Percentiles rank a stretch among this genome's conserved stretches.
These are phyloP conservation scores for Bipolaris zeicola DNA, from an alignment of 2,329 filamentous ascomycete species.

Conservation along the genomic window DNA sequence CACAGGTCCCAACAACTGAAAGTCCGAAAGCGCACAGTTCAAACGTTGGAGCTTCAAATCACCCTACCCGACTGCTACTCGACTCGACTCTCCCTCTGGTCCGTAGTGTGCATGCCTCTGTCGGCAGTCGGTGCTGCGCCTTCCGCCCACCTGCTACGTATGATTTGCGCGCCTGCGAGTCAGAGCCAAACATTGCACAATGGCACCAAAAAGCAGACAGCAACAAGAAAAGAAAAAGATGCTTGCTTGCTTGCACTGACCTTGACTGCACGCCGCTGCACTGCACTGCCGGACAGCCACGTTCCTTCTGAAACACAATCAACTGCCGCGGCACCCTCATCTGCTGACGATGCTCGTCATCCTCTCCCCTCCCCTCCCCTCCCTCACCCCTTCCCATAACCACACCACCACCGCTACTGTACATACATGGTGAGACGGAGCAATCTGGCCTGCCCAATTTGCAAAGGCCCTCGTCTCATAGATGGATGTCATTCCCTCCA, in stretches of 20 bases:
- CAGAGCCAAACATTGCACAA: slow-evolving; percentile 24
- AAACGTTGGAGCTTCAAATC: slow-evolving; percentile 16
- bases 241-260: slow-evolving; percentile 5
- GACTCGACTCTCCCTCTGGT: too few species aligned
- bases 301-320: slow-evolving; percentile 37
- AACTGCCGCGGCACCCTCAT: slow-evolving; percentile 34
- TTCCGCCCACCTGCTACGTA: slow-evolving; percentile 39
- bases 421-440: slow-evolving; percentile 26
- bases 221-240: not conserved
- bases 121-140: slow-evolving; percentile 29
- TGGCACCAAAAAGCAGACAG: slow-evolving; percentile 24
- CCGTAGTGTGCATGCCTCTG: not conserved
- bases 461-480: slow-evolving; percentile 15
- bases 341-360: slow-evolving; percentile 26
- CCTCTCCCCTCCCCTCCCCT: slow-evolving; percentile 34
- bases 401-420: slow-evolving; percentile 33
- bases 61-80: too few species aligned
- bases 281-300: slow-evolving; percentile 31
- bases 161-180: slow-evolving; percentile 42
- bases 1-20: slow-evolving; percentile 32
- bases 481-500: slow-evolving; percentile 28
- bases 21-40: slow-evolving; percentile 26
- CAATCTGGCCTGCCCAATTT: slow-evolving; percentile 17
- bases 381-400: slow-evolving; percentile 29
- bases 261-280: too few species aligned